Percentiles rank a stretch among this genome's conserved stretches.
Evolutionary conservation across 345 rosid genomes (phyloP).

Genomic region (Camelina neglecta): DNA sequence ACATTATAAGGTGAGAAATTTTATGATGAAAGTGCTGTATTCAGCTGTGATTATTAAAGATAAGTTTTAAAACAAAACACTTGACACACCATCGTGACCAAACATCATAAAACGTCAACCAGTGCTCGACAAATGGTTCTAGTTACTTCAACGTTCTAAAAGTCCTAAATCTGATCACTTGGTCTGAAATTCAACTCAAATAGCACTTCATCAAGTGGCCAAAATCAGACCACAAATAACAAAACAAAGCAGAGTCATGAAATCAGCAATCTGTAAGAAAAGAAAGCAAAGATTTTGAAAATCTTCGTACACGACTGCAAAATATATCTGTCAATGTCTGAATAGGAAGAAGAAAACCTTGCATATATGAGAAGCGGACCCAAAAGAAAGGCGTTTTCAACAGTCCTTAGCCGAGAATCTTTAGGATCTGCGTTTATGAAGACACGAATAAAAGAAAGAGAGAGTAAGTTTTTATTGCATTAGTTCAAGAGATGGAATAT

Average conservation of each 20-base stretch:
- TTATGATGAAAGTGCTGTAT: background rate
- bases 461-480: conserved; percentile 6
- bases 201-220: conserved; percentile 8
- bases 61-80: background rate
- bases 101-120: background rate
- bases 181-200: background rate
- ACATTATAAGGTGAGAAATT: background rate
- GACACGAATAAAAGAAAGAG: background rate
- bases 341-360: conserved; percentile 58
- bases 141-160: conserved; percentile 24
- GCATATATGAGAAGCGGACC: conserved; percentile 75
- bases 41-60: background rate
- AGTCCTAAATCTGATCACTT: conserved; percentile 20
- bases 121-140: conserved; percentile 6
- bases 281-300: background rate
- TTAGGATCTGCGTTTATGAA: conserved; percentile 61
- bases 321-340: conserved; percentile 3
- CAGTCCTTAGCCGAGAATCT: conserved; percentile 69
- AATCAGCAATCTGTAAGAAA: conserved; percentile 15
- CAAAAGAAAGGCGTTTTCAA: conserved; percentile 82
- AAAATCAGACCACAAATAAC: conserved; percentile 17
- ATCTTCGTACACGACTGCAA: background rate
- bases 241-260: conserved; percentile 16
- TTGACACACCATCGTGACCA: background rate
- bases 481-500: conserved; percentile 17